phyloP scores from a whole-genome alignment of 352 stramenopile genomes.

The Globisporangium carolinianum region DNA sequence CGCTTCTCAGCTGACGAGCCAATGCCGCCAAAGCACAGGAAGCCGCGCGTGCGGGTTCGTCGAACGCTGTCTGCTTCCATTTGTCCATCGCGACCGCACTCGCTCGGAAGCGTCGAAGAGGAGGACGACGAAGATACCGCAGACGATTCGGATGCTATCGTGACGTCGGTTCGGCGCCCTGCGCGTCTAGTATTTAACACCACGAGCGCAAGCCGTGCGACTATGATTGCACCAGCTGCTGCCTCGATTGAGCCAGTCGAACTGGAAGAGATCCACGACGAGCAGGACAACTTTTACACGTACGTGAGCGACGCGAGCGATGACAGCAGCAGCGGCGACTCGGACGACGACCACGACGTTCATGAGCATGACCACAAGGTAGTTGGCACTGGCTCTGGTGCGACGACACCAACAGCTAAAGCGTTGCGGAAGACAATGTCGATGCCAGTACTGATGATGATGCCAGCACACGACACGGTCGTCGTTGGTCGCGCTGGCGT shows the following conservation, averaged over 20 bases:
- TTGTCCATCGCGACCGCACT: conserved; percentile 15
- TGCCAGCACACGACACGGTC: background rate
- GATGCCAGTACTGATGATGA: background rate
- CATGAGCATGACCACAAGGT: background rate
- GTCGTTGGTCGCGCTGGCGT: background rate
- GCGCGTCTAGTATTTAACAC: too few relatives aligned
- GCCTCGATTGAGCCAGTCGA: background rate
- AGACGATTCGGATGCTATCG: background rate
- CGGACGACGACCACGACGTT: conserved; percentile 7
- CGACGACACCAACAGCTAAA: background rate
- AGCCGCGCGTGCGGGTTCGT: conserved; percentile 1
- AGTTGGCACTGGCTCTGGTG: too few relatives aligned
- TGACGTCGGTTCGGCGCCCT: too few relatives aligned
- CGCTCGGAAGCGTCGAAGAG: conserved; percentile 21
- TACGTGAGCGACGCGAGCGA: conserved; percentile 11
- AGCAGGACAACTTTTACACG: conserved; percentile 15
- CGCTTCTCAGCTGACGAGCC: conserved; percentile 8
- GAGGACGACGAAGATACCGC: conserved; percentile 33
- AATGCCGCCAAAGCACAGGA: conserved; percentile 2
- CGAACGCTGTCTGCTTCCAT: conserved; percentile 23
- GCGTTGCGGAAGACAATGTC: background rate
- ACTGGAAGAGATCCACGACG: conserved; percentile 15
- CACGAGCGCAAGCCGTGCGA: too few relatives aligned
- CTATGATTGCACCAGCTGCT: too few relatives aligned
- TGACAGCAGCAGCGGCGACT: conserved; percentile 2